Conservation (phyloP, 2,329 filamentous ascomycete species). For the Scedosporium aurantiacum region DNA sequence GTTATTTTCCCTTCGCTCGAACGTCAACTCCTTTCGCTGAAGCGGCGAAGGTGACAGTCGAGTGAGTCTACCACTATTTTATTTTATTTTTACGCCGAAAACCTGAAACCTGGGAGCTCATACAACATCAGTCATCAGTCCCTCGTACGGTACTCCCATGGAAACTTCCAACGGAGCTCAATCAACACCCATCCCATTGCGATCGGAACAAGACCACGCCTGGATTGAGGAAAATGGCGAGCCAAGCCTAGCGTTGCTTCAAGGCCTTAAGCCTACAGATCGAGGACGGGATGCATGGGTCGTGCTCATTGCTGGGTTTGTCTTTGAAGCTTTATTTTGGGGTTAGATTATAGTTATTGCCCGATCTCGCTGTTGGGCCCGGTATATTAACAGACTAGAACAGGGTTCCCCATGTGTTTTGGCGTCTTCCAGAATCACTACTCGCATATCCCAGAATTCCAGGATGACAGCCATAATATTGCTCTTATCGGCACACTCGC, state of each 20-base stretch:
- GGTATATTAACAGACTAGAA: background rate
- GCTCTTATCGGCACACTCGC: constrained; percentile 5
- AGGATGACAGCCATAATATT: constrained; percentile 12
- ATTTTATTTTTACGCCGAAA: no score
- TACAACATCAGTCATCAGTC: no score
- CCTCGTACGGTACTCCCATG: no score
- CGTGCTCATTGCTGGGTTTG: constrained; percentile 13
- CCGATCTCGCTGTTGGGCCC: background rate
- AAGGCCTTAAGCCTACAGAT: constrained; percentile 13
- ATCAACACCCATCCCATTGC: no score
- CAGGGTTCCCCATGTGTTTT: constrained; percentile 17
- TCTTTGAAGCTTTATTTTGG: constrained; percentile 16
- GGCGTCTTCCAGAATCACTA: constrained; percentile 20
- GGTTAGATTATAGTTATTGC: constrained; percentile 6
- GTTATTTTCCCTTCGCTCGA: no score
- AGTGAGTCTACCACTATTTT: no score
- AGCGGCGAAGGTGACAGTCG: no score
- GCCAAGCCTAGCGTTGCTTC: background rate
- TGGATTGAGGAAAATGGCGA: no score
- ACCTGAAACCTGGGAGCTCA: no score
- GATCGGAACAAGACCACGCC: no score
- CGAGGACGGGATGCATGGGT: constrained; percentile 14
- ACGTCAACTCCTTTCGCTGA: no score
- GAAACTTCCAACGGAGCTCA: no score
- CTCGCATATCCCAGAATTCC: constrained; percentile 15